Evolutionary conservation across 1,139 yeast genomes (phyloP), one percentile per base, ranked within the genome.

Genomic region (Diutina pseudorugosa): DNA sequence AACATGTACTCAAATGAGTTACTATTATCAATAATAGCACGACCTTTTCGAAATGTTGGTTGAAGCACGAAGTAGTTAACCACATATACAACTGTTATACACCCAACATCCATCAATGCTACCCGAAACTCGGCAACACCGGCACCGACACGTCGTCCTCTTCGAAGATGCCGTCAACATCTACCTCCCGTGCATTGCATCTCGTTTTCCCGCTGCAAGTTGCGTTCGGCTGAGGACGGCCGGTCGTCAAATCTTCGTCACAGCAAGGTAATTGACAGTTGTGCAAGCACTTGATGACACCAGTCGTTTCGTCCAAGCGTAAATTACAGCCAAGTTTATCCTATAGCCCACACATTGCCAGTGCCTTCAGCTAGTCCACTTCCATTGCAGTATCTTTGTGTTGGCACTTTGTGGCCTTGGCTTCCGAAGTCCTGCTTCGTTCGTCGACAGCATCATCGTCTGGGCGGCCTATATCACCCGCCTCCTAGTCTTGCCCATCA

Each of bases 241-340:
- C 98, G 82, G 65, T 91, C 91, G 65, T 90, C 96, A 57, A 91
- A 80, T 91, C 69, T 94, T 98, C 1, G 99, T 98, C 16, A 83
- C 96, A 0, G 98, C 99, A 70, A 88, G 91, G 66, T 77, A 90
- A n/a, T 67, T 91, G 96, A 62, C 90, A 95, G 63, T 85, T 89
- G 62, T 93, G 97, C 57, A 94, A 73, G 70, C 85, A 90, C 61
- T 90, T 86, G 44, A 91, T 96, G 1, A 91, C 95, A 62, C 88
- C 79, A 9, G 90, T 88, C 0, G 98, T 89, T 67, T 94, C 98
- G 60, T 85, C 84, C 27, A 94, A 72, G 62, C 87, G 82, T 53
- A 94, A 67, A 65, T 94, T 98, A 53, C 95, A 82, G 55, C 81
- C 84, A 50, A 93, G 70, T 48, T 72, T 73, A 12, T 98, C 98